These are phyloP conservation scores for Aspergillus pseudotamarii DNA, from an alignment of 2,329 filamentous ascomycete genomes.

Conservation along the genomic window DNA sequence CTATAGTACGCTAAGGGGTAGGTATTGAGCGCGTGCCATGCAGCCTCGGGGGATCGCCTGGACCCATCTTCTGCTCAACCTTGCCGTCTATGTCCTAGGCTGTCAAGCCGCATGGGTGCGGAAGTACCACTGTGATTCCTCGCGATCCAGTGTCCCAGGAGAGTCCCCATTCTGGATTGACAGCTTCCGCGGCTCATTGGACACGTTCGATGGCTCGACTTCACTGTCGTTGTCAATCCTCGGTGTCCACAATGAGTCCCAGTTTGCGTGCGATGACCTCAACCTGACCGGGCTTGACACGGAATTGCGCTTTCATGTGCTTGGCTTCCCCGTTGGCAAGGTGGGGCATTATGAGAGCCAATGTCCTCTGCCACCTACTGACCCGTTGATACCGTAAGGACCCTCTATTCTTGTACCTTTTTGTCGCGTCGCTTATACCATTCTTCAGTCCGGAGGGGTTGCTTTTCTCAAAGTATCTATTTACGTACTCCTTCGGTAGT, in stretches of 20 bases:
- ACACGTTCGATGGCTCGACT: not conserved
- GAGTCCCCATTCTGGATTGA: conserved; percentile 1
- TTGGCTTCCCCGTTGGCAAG: conserved; percentile 4
- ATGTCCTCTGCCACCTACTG: not conserved
- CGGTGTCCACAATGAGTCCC: conserved; percentile 5
- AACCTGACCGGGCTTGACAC: not conserved
- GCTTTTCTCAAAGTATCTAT: conserved; percentile 4
- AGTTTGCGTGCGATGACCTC: not conserved
- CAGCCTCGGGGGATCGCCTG: not conserved
- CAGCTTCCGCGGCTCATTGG: not conserved
- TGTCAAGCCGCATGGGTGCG: conserved; percentile 6
- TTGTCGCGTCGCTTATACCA: not conserved
- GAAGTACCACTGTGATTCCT: not conserved
- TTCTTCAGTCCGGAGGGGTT: not conserved
- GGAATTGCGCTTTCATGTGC: not conserved
- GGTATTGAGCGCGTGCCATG: not conserved
- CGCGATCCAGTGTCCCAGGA: not conserved
- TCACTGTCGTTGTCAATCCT: conserved; percentile 2
- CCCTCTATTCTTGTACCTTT: not conserved
- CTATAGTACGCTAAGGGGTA: too few species aligned
- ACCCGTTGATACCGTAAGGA: not conserved
- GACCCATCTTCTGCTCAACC: not conserved
- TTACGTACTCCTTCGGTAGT: conserved; percentile 6
- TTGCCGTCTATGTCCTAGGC: not conserved
- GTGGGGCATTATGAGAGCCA: not conserved